Evolutionary conservation across 2,329 filamentous ascomycete species (phyloP).

Genomic region (Penicillium thymicola): DNA sequence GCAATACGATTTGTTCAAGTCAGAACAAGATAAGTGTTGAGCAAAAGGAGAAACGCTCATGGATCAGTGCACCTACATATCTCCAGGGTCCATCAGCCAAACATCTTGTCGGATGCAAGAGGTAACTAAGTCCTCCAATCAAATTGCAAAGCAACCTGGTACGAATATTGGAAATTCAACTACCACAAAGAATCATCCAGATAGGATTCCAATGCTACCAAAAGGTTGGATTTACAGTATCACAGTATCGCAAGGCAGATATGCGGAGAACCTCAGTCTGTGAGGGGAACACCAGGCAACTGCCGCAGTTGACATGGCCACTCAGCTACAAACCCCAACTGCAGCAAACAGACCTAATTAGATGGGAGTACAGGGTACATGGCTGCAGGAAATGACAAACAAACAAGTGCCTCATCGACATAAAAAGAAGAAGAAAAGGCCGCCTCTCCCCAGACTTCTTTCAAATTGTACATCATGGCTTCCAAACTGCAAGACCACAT

Average conservation of each 20-base stretch:
- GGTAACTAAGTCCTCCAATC: not conserved
- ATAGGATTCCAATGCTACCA: not conserved
- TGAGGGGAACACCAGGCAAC: not conserved
- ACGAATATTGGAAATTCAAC: not conserved
- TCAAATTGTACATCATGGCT: not conserved
- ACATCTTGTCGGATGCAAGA: not conserved
- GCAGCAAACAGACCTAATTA: not conserved
- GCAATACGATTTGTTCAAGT: not conserved
- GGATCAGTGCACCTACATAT: not conserved
- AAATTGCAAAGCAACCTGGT: not conserved
- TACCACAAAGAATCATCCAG: not conserved
- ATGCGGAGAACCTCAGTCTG: not conserved
- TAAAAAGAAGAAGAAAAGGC: not conserved
- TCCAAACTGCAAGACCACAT: conserved; percentile 11
- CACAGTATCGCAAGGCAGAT: not conserved
- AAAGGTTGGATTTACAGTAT: too few species aligned
- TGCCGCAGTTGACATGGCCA: not conserved
- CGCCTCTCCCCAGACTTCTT: not conserved
- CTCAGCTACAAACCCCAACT: not conserved
- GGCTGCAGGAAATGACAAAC: not conserved
- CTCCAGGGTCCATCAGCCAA: not conserved
- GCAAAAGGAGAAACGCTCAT: not conserved
- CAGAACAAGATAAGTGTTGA: not conserved
- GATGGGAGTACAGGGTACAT: not conserved
- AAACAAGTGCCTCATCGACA: not conserved